Conservation (phyloP, 2,329 filamentous ascomycete genomes). For the Cadophora gregata region DNA sequence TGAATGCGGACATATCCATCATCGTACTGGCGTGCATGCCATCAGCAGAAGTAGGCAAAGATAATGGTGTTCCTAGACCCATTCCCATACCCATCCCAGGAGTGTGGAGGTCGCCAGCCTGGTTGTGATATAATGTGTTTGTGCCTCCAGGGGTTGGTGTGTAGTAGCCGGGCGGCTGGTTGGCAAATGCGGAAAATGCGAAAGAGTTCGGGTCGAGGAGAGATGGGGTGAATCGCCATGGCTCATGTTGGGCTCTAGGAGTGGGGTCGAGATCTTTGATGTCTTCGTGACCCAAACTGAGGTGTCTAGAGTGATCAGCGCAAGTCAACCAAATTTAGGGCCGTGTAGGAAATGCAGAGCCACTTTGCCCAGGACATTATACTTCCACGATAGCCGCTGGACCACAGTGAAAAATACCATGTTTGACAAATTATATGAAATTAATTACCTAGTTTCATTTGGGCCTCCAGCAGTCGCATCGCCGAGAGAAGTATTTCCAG, state of each 20-base stretch:
- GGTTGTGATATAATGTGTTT: constrained; percentile 80
- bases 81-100: constrained; percentile 76
- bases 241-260: constrained; percentile 78
- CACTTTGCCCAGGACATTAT: background rate
- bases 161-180: constrained; percentile 83
- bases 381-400: background rate
- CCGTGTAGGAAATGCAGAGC: background rate
- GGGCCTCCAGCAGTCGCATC: constrained; percentile 40
- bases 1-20: constrained; percentile 71
- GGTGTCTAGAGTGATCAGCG: constrained; percentile 34
- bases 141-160: constrained; percentile 84
- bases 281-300: constrained; percentile 41
- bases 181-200: constrained; percentile 78
- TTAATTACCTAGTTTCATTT: constrained; percentile 38
- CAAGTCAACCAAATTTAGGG: constrained; percentile 9
- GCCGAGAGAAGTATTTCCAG: constrained; percentile 41
- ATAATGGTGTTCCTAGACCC: constrained; percentile 69
- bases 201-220: constrained; percentile 86
- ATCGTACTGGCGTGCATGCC: constrained; percentile 64
- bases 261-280: constrained; percentile 83
- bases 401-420: background rate
- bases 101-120: constrained; percentile 87
- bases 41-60: constrained; percentile 73
- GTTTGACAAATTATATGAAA: background rate
- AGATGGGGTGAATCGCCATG: constrained; percentile 87